Percentiles rank a stretch among this genome's conserved stretches.
Conservation (phyloP, 345 rosid species). For the Syzygium aqueum region DNA sequence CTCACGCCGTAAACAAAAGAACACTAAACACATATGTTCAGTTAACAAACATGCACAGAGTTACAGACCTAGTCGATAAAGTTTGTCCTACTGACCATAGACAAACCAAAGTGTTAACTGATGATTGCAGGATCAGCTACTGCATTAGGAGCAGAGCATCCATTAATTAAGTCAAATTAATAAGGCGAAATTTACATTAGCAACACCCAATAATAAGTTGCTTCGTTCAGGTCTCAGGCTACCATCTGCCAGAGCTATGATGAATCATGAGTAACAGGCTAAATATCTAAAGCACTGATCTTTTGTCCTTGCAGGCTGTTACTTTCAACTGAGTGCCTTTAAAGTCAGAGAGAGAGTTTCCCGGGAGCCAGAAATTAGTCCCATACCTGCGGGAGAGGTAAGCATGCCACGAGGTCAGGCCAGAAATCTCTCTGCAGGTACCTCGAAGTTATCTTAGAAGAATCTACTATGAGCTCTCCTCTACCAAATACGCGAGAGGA, state of each 20-base stretch:
- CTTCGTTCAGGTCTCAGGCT: background rate
- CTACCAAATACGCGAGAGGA: slow-evolving; percentile 59
- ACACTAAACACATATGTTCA: background rate
- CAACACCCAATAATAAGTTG: background rate
- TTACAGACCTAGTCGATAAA: background rate
- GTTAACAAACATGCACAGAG: background rate
- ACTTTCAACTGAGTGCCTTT: background rate
- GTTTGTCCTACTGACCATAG: background rate
- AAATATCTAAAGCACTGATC: background rate
- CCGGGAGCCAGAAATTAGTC: background rate
- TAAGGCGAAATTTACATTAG: background rate
- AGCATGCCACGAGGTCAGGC: slow-evolving; percentile 38
- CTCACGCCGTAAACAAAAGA: background rate
- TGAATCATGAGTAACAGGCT: background rate
- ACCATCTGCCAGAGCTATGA: background rate
- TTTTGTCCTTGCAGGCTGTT: background rate
- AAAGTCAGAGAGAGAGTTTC: background rate
- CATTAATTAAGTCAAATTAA: background rate
- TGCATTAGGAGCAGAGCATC: background rate
- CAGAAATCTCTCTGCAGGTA: slow-evolving; percentile 36
- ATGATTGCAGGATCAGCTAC: background rate
- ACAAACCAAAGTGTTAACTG: background rate
- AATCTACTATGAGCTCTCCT: slow-evolving; percentile 51
- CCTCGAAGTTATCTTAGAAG: slow-evolving; percentile 30
- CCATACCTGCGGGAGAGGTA: slow-evolving; percentile 54